Evolutionary conservation across 305 asterid species (phyloP).

Genomic region (Rubia tinctorum): DNA sequence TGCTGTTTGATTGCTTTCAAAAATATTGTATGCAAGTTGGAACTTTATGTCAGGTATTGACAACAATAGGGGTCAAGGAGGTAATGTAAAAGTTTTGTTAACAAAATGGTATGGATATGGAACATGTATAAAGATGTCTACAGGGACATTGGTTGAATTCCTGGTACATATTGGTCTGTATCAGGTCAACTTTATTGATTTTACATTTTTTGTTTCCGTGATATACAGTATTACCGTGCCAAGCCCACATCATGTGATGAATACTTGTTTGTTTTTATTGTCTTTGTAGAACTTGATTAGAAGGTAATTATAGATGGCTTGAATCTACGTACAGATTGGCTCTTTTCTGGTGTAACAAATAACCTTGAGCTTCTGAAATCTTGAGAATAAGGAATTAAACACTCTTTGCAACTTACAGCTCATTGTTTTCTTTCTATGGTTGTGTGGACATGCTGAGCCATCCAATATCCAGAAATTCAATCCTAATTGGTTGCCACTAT

Average conservation of each 20-base stretch:
- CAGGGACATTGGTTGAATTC: too few species aligned
- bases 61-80: not conserved
- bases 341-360: not conserved
- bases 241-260: too few species aligned
- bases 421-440: not conserved
- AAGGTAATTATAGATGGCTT: not conserved
- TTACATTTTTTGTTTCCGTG: too few species aligned
- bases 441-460: not conserved
- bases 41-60: not conserved
- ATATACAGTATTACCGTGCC: too few species aligned
- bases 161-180: too few species aligned
- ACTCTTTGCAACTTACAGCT: not conserved
- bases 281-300: not conserved
- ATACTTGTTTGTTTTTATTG: too few species aligned
- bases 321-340: not conserved
- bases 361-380: not conserved
- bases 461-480: not conserved
- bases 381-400: not conserved
- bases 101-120: too few species aligned
- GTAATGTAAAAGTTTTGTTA: too few species aligned
- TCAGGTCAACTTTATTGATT: too few species aligned
- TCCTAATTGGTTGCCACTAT: not conserved
- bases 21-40: not conserved
- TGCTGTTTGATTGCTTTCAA: not conserved
- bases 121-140: too few species aligned